Conservation (phyloP, 352 stramenopile species). For the Blastocystis sp. region DNA sequence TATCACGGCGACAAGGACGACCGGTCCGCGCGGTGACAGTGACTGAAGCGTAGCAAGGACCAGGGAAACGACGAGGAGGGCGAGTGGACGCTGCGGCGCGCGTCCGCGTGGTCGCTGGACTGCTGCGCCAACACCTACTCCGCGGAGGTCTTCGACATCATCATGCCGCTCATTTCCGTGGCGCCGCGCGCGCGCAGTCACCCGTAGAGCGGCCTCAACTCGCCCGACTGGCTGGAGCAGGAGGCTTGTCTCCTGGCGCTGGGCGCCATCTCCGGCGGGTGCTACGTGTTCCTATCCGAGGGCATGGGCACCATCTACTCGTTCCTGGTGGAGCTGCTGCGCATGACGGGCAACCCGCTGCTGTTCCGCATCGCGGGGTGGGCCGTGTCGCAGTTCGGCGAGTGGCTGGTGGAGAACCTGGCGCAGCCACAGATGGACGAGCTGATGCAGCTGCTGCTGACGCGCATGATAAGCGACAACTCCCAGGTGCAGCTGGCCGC, state of each 20-base stretch:
- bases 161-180: conserved; percentile 14
- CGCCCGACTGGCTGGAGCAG: conserved; percentile 29
- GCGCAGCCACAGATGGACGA: not conserved
- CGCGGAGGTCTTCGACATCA: conserved; percentile 53
- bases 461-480: not conserved
- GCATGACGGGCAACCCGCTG: not conserved
- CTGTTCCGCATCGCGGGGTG: conserved; percentile 19
- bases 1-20: conserved; percentile 30
- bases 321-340: conserved; percentile 5
- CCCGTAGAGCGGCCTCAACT: conserved; percentile 9
- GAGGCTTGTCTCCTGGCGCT: conserved; percentile 8
- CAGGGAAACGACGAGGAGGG: not conserved
- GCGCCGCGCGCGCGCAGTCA: not conserved
- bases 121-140: conserved; percentile 16
- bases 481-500: conserved; percentile 34
- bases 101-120: conserved; percentile 38
- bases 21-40: not conserved
- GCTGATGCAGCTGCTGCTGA: conserved; percentile 25
- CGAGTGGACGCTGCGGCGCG: conserved; percentile 55
- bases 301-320: conserved; percentile 13
- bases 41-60: not conserved
- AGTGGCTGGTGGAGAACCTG: conserved; percentile 28
- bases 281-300: conserved; percentile 15
- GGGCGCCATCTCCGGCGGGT: conserved; percentile 54
- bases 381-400: not conserved